Percentiles rank a stretch among this genome's conserved stretches.
These are phyloP conservation scores for Brassica incana DNA, from an alignment of 345 rosid genomes.

Conservation along the genomic window DNA sequence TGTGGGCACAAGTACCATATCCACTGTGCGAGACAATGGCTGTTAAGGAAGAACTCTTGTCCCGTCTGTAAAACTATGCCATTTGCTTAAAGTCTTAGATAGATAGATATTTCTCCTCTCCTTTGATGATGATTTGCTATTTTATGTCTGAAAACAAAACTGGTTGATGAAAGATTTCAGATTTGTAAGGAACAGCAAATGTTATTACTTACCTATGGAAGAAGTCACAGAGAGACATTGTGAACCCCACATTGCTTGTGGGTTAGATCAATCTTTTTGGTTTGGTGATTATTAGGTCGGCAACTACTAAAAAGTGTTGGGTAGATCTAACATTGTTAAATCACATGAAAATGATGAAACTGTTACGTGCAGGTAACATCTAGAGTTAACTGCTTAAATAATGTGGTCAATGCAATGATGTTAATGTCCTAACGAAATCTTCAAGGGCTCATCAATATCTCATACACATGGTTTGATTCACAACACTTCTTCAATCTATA, in stretches of 20 bases:
- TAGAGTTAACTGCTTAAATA: not conserved
- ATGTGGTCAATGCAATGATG: not conserved
- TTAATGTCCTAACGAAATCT: no score
- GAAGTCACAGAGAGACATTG: constrained; percentile 2
- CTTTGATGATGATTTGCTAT: constrained; percentile 13
- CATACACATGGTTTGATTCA: not conserved
- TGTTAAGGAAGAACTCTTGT: constrained; percentile 75
- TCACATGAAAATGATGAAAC: constrained; percentile 33
- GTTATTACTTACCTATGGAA: constrained; percentile 1
- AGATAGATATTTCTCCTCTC: not conserved
- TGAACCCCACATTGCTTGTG: constrained; percentile 33
- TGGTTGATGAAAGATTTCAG: not conserved
- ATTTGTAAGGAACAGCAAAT: not conserved
- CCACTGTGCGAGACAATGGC: constrained; percentile 86
- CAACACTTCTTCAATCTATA: not conserved
- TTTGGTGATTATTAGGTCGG: constrained; percentile 29
- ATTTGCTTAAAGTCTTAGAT: constrained; percentile 17
- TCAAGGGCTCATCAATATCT: not conserved
- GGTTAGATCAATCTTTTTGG: not conserved
- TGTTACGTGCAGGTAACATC: constrained; percentile 30
- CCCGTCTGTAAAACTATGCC: constrained; percentile 78
- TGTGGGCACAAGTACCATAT: constrained; percentile 84
- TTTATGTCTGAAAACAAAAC: constrained; percentile 8
- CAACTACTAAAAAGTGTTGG: constrained; percentile 27
- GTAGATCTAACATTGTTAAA: constrained; percentile 14